Percentiles rank a stretch among this genome's conserved stretches.
These are phyloP conservation scores for Coniferiporia sulphurascens DNA, from an alignment of 1,284 basidiomycete species.

Conservation along the genomic window DNA sequence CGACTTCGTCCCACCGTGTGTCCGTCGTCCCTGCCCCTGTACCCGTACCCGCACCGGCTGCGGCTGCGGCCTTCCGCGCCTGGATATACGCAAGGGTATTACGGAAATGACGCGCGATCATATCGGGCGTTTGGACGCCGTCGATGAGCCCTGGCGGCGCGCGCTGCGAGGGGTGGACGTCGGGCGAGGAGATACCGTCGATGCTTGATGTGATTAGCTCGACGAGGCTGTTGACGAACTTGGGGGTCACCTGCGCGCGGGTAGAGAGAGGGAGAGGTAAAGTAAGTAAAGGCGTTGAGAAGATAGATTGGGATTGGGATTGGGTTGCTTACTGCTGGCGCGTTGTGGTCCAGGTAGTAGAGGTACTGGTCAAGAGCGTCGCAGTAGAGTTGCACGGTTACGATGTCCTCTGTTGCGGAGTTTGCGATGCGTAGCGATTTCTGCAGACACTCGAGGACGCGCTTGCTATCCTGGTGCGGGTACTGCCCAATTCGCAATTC, in stretches of 20 bases:
- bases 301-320: background rate
- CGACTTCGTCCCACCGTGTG: conserved; percentile 78
- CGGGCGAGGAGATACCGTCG: conserved; percentile 78
- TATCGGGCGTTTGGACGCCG: conserved; percentile 85
- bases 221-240: conserved; percentile 91
- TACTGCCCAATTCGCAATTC: no score
- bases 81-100: conserved; percentile 86
- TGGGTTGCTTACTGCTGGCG: conserved; percentile 66
- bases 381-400: no score
- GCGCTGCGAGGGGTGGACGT: conserved; percentile 80
- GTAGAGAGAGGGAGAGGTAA: conserved; percentile 13
- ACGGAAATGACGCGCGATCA: conserved; percentile 88
- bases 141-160: conserved; percentile 82
- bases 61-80: conserved; percentile 60
- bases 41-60: no score
- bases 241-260: conserved; percentile 75
- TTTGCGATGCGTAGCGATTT: no score
- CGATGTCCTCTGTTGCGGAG: no score
- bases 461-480: no score
- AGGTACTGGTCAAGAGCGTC: no score
- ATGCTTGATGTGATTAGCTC: conserved; percentile 90
- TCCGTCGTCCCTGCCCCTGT: no score
- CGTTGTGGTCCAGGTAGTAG: conserved; percentile 84
- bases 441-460: no score
- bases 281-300: background rate